A percentile compares a stretch with the other conserved stretches of the same genome.
Evolutionary conservation across 306 rosid genomes (phyloP).

Genomic region (Bauhinia variegata): DNA sequence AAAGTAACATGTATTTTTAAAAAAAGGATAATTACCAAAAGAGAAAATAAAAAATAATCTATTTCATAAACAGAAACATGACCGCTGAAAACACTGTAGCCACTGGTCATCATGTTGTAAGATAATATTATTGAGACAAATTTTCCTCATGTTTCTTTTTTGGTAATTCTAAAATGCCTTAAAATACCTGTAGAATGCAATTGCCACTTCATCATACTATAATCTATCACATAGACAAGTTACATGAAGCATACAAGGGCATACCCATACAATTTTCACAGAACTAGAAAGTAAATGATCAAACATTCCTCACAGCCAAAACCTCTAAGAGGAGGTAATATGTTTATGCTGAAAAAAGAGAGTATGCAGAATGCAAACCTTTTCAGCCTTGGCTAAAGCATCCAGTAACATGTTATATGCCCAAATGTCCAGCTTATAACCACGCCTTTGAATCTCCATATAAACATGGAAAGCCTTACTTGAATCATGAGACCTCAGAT

Average conservation of each 20-base stretch:
- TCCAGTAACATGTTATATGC: constrained; percentile 84
- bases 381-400: constrained; percentile 69
- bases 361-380: constrained; percentile 47
- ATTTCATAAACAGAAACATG: no score
- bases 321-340: constrained; percentile 13
- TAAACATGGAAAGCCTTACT: constrained; percentile 57
- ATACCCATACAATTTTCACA: constrained; percentile 11
- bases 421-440: constrained; percentile 69
- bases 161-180: neutral
- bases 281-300: neutral
- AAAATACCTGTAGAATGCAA: constrained; percentile 14
- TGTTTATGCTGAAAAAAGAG: neutral
- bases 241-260: neutral
- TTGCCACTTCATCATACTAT: constrained; percentile 1
- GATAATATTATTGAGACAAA: no score
- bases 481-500: constrained; percentile 61
- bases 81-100: no score
- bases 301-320: neutral
- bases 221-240: constrained; percentile 17
- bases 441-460: constrained; percentile 56
- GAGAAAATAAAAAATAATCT: no score
- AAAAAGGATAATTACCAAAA: neutral
- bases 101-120: no score
- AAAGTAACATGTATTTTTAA: constrained; percentile 12
- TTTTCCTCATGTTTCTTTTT: no score